A percentile compares a stretch with the other conserved stretches of the same genome.
These are phyloP conservation scores for Nothopassalora personata DNA, from an alignment of 2,329 filamentous ascomycete species.

Conservation along the genomic window DNA sequence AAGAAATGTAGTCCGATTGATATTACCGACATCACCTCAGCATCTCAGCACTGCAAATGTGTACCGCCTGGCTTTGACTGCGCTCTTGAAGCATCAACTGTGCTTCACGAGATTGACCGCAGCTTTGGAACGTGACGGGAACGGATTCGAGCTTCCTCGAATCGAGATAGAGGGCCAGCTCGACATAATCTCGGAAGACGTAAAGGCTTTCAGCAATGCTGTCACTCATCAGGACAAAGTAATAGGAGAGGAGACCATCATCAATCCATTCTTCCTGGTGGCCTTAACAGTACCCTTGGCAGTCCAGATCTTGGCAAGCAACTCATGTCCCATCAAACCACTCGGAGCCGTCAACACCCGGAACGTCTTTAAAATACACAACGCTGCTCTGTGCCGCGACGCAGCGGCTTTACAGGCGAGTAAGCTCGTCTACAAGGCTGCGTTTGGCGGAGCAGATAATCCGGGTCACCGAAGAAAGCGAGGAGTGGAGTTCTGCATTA, in stretches of 20 bases:
- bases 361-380: constrained; percentile 10
- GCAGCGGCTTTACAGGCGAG: neutral
- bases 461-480: constrained; percentile 12
- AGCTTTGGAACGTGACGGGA: neutral
- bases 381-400: constrained; percentile 7
- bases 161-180: neutral
- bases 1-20: neutral
- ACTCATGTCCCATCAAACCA: constrained; percentile 13
- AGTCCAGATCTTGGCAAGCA: constrained; percentile 10
- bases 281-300: constrained; percentile 13
- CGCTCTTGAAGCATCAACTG: neutral
- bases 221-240: neutral
- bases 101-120: neutral
- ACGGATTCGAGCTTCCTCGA: neutral
- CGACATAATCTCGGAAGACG: neutral
- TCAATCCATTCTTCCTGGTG: constrained; percentile 7
- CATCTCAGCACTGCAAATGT: neutral
- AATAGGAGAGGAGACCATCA: neutral
- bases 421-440: constrained; percentile 7
- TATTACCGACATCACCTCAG: neutral
- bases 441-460: constrained; percentile 9
- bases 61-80: neutral
- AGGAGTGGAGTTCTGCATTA: constrained; percentile 17
- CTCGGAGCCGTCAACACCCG: constrained; percentile 18
- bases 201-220: neutral